Evolutionary conservation across 176 grass and related monocot genomes (phyloP).

Genomic region (Secale cereale): DNA sequence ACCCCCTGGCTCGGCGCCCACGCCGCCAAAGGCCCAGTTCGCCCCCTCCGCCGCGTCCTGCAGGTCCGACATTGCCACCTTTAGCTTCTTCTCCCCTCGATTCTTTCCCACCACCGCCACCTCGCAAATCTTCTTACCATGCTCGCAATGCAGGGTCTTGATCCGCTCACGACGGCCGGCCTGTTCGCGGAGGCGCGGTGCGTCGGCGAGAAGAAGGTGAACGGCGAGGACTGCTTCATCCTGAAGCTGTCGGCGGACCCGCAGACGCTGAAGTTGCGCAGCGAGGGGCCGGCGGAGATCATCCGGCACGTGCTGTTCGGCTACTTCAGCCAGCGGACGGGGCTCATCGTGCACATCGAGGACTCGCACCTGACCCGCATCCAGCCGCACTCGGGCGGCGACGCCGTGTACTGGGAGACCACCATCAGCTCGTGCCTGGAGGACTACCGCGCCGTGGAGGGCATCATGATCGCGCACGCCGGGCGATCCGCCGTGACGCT

Average conservation of each 20-base stretch:
- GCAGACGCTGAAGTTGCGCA: slow-evolving; percentile 74
- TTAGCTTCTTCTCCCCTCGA: neutral
- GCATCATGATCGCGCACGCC: slow-evolving; percentile 82
- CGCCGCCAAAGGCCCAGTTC: slow-evolving; percentile 75
- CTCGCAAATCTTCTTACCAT: neutral
- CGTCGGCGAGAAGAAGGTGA: slow-evolving; percentile 88
- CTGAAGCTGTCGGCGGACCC: slow-evolving; percentile 72
- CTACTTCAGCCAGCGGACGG: slow-evolving; percentile 95
- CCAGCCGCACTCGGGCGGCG: slow-evolving; percentile 63
- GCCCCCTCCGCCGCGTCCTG: slow-evolving; percentile 82
- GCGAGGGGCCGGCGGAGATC: slow-evolving; percentile 88
- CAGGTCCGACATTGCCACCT: slow-evolving; percentile 45
- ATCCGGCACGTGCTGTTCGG: slow-evolving; percentile 90
- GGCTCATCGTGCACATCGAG: slow-evolving; percentile 76
- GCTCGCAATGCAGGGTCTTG: slow-evolving; percentile 59
- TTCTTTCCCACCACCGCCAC: neutral
- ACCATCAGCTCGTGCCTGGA: slow-evolving; percentile 72
- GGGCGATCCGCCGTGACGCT: slow-evolving; percentile 74
- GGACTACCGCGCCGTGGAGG: slow-evolving; percentile 81
- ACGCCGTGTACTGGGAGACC: slow-evolving; percentile 97
- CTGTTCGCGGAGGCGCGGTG: slow-evolving; percentile 86
- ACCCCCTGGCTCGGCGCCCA: slow-evolving; percentile 96
- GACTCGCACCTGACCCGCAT: slow-evolving; percentile 91
- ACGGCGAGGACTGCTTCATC: slow-evolving; percentile 97
- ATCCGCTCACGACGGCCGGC: slow-evolving; percentile 70